A percentile compares a stretch with the other conserved stretches of the same genome.
Evolutionary conservation across 495 filamentous ascomycete species (phyloP).

Genomic region (Halenospora varia): DNA sequence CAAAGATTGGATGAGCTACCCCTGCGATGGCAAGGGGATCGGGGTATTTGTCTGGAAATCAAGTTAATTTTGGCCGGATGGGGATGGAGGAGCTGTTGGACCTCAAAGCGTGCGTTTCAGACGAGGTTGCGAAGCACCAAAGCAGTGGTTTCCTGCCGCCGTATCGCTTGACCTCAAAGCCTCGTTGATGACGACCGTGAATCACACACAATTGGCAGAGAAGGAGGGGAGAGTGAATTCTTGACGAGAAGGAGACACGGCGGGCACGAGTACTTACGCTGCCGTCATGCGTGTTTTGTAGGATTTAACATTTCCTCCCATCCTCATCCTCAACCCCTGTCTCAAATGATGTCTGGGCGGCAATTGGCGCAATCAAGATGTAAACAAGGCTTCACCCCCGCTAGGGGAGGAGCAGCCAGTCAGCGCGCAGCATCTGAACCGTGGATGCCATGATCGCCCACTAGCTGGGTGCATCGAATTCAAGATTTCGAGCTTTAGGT

Average conservation of each 20-base stretch:
- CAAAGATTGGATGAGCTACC: slow-evolving; percentile 8
- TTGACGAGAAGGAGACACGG: too few relatives aligned
- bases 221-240: neutral
- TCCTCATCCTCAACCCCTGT: too few relatives aligned
- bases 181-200: neutral
- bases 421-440: neutral
- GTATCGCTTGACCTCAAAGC: neutral
- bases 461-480: neutral
- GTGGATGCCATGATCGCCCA: neutral
- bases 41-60: neutral
- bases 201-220: neutral
- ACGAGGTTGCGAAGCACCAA: neutral
- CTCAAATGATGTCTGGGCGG: too few relatives aligned
- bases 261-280: neutral
- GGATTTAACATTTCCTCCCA: neutral
- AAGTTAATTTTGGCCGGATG: neutral
- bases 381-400: slow-evolving; percentile 1
- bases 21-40: neutral
- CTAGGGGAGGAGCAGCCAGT: neutral
- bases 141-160: neutral
- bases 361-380: neutral
- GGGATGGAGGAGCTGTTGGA: neutral
- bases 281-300: neutral
- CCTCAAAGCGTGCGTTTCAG: slow-evolving; percentile 7
- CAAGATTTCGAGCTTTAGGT: neutral